Conservation (phyloP, 768 basidiomycete species). For the Pleurotus platypus region DNA sequence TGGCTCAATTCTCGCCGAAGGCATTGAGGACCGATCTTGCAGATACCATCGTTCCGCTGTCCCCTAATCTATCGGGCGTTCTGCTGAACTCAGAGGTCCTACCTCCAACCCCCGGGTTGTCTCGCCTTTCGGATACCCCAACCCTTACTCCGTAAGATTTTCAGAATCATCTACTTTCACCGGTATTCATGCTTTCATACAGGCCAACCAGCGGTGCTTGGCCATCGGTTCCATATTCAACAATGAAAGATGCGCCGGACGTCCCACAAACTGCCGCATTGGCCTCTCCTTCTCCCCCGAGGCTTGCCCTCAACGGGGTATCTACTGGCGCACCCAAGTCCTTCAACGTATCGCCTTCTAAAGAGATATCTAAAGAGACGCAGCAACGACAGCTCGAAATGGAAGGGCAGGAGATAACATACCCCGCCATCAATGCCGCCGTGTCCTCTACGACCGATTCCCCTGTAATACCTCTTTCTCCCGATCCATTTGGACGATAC, state of each 20-base stretch:
- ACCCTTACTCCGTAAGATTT: not conserved
- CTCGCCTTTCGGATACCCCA: conserved; percentile 22
- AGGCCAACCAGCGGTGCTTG: conserved; percentile 20
- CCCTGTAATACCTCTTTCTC: conserved; percentile 77
- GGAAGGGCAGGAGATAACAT: conserved; percentile 47
- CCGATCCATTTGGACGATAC: conserved; percentile 78
- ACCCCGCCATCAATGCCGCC: conserved; percentile 33
- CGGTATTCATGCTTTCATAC: not conserved
- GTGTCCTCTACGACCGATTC: conserved; percentile 31
- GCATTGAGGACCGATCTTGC: conserved; percentile 37
- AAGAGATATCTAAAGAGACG: conserved; percentile 36
- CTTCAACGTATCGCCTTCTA: conserved; percentile 22
- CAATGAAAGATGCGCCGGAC: conserved; percentile 24
- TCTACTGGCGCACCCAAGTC: conserved; percentile 56
- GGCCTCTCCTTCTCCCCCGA: conserved; percentile 51
- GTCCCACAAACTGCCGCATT: conserved; percentile 14
- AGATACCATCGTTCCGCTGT: conserved; percentile 19
- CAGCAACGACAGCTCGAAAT: conserved; percentile 45
- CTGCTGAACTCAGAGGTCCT: conserved; percentile 25
- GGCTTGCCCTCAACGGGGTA: conserved; percentile 65
- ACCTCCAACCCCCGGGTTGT: conserved; percentile 34
- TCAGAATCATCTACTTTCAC: not conserved
- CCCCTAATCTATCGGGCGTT: conserved; percentile 5
- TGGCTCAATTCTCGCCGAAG: conserved; percentile 67
- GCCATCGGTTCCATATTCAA: conserved; percentile 39